Base-by-base conservation (phyloP, 1,284 basidiomycete species). In the Irpex rosettiformis region DNA sequence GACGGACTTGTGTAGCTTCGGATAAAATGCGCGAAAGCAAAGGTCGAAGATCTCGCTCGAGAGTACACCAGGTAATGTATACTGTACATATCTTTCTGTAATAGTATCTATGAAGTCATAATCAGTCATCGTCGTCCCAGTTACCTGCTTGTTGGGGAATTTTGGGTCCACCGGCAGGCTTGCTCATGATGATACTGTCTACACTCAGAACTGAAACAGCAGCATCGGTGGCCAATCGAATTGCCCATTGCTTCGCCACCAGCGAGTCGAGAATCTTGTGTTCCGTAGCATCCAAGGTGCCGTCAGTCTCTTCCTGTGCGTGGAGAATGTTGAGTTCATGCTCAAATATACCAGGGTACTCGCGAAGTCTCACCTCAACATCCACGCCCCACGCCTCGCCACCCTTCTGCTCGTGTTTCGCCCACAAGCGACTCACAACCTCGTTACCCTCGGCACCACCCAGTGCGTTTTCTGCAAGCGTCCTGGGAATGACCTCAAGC, bases 181-280 rank as follows among this genome's bases (percentile, higher is more conserved):
- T 94, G 74, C 92, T 94, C 86, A 98, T 96, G 76, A 99, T 99
- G 74, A 98, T 98, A 67, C 91, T 93, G 75, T 99, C 97, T 8
- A 99, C 97, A 60, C 89, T 91, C 52, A 99, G 84, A 22, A 99
- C 94, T 0, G 91, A 89, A 56, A 96, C 86, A 2, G 97, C 97
- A 3, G 97, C 96, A 70, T 97, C 96, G 0, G 95, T 96, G 13
- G 91, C 94, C 28, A 95, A 84, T 61, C 84, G 80, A 64, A 97
- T 83, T 1, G 94, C 93, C 94, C 94, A 97, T 7, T 85, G 79
- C 73, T 96, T 97, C 16, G 93, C 91, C 6, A 88, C 89, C 2
- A 97, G 79, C 24, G 94, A 88, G 71, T 97, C 94, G 60, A 86
- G 82, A 62, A 95, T 93, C 64, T 85, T 78, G 72, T 81, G 77